These are phyloP conservation scores for Teratosphaeria zuluensis DNA, from an alignment of 2,329 filamentous ascomycete genomes.

Conservation along the genomic window DNA sequence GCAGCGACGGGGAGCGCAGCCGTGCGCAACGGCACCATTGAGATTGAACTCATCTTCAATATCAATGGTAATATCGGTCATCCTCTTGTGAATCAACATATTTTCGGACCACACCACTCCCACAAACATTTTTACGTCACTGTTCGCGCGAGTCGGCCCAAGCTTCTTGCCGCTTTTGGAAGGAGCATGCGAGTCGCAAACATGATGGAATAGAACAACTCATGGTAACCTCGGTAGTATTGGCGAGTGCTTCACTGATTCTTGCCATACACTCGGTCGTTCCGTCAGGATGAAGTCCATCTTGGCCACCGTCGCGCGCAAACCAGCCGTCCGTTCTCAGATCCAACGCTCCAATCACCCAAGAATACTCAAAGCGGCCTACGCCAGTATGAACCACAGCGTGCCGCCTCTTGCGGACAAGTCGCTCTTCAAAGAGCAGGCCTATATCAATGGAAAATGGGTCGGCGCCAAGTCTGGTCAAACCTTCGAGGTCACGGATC, in stretches of 20 bases:
- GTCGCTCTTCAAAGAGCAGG: slow-evolving; percentile 67
- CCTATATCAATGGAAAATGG: slow-evolving; percentile 92
- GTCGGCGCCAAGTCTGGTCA: slow-evolving; percentile 73
- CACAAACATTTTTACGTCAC: background rate
- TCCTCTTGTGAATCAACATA: background rate
- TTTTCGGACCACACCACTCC: background rate
- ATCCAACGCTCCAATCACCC: slow-evolving; percentile 22
- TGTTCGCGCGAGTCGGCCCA: background rate
- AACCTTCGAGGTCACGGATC: slow-evolving; percentile 86
- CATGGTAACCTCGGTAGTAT: background rate
- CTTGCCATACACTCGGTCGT: background rate
- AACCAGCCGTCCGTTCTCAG: slow-evolving; percentile 15
- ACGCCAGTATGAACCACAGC: slow-evolving; percentile 34
- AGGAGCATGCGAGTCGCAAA: background rate
- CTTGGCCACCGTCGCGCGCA: slow-evolving; percentile 7
- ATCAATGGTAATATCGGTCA: background rate
- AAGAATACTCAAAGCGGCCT: slow-evolving; percentile 24
- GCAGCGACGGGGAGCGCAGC: no score
- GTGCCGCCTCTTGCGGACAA: slow-evolving; percentile 39
- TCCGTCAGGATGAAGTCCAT: slow-evolving; percentile 9
- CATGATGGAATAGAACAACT: background rate
- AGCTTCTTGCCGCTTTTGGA: background rate
- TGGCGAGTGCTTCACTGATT: background rate
- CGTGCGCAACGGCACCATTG: no score
- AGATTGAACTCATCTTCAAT: background rate